Evolutionary conservation across 805 yeast species (phyloP).

Genomic region (Kuraishia ogatae): DNA sequence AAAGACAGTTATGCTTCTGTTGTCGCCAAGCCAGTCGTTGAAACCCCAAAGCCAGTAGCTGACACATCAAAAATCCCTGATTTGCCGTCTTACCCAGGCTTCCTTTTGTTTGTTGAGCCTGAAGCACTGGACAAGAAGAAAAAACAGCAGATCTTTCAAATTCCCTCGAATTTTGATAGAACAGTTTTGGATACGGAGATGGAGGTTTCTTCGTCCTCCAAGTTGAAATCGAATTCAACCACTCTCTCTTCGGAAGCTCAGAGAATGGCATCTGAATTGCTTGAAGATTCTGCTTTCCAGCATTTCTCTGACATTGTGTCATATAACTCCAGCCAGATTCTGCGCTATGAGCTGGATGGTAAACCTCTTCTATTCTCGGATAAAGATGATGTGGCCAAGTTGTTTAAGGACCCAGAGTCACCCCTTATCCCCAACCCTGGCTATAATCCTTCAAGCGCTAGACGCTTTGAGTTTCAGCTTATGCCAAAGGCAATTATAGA

Average conservation of each 20-base stretch:
- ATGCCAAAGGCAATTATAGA: slow-evolving; percentile 92
- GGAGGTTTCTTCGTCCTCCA: slow-evolving; percentile 23
- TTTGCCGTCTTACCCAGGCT: slow-evolving; percentile 54
- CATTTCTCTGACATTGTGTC: slow-evolving; percentile 67
- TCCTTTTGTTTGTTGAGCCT: slow-evolving; percentile 59
- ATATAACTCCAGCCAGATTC: slow-evolving; percentile 79
- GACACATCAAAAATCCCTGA: slow-evolving; percentile 4
- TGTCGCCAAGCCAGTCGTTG: slow-evolving; percentile 9
- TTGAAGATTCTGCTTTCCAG: slow-evolving; percentile 74
- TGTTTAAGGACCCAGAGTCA: slow-evolving; percentile 22
- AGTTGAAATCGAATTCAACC: slow-evolving; percentile 13
- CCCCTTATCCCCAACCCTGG: slow-evolving; percentile 47
- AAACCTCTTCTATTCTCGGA: slow-evolving; percentile 67
- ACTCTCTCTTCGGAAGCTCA: slow-evolving; percentile 29
- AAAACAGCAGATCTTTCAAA: slow-evolving; percentile 29
- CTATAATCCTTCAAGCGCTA: slow-evolving; percentile 46
- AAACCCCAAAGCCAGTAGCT: slow-evolving; percentile 8
- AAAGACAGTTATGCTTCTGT: slow-evolving; percentile 1
- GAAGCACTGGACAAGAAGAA: slow-evolving; percentile 46
- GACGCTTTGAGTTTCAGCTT: slow-evolving; percentile 78
- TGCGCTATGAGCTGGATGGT: slow-evolving; percentile 79
- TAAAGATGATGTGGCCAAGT: slow-evolving; percentile 42
- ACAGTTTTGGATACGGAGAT: slow-evolving; percentile 32
- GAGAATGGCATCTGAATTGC: slow-evolving; percentile 36
- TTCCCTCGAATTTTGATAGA: slow-evolving; percentile 41